Evolutionary conservation across 495 filamentous ascomycete genomes (phyloP).

Genomic region (Xylaria grammica): DNA sequence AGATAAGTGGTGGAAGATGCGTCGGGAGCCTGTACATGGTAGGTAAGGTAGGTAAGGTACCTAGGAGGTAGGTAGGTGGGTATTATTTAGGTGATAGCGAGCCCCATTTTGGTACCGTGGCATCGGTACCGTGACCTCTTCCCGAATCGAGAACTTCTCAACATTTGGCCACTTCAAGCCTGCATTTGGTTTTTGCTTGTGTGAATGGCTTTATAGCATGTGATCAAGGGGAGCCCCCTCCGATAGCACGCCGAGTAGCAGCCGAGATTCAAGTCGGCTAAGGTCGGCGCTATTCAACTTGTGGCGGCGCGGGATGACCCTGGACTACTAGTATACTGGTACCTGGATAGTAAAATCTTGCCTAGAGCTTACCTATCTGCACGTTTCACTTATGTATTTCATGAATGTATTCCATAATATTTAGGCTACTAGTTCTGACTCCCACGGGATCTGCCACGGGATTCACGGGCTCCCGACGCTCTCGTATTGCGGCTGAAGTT

Average conservation of each 20-base stretch:
- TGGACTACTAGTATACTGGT: no score
- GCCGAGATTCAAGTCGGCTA: slow-evolving; percentile 2
- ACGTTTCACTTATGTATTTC: no score
- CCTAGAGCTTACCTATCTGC: no score
- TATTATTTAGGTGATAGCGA: not conserved
- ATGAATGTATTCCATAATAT: no score
- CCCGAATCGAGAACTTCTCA: not conserved
- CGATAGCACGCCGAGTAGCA: not conserved
- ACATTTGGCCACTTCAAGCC: no score
- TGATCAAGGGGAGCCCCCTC: not conserved
- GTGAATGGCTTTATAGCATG: not conserved
- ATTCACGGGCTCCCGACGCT: not conserved
- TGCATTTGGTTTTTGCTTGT: no score
- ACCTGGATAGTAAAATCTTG: no score
- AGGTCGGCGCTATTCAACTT: slow-evolving; percentile 1
- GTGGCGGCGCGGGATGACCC: not conserved
- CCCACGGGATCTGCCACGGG: not conserved
- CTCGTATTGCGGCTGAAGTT: not conserved
- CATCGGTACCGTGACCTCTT: not conserved
- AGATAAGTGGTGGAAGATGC: no score
- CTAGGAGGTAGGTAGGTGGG: no score
- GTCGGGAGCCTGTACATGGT: no score
- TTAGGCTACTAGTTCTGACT: not conserved
- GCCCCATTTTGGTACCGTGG: not conserved
- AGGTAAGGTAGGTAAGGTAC: not conserved